phyloP scores from a whole-genome alignment of 2,329 filamentous ascomycete genomes.

The Colletotrichum zoysiae region DNA sequence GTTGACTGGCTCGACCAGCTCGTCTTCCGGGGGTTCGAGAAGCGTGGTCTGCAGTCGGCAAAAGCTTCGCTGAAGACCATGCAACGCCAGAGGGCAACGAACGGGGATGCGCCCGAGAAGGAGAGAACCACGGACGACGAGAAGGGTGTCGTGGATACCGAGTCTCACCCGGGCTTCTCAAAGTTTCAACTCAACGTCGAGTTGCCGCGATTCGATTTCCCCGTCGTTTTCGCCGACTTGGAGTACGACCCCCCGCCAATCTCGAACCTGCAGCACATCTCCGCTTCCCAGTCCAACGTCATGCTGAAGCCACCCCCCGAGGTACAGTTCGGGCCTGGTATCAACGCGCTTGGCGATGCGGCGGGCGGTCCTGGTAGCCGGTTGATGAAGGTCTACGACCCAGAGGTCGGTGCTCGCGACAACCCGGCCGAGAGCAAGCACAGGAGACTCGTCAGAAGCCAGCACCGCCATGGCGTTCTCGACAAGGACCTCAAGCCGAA shows the following conservation, averaged over 20 bases:
- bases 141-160: conserved; percentile 51
- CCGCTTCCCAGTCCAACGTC: conserved; percentile 74
- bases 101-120: conserved; percentile 54
- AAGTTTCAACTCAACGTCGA: conserved; percentile 90
- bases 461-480: conserved; percentile 89
- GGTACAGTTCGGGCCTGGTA: conserved; percentile 90
- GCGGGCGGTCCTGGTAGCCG: conserved; percentile 65
- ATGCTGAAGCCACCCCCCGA: conserved; percentile 85
- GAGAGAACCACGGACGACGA: conserved; percentile 46
- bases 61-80: conserved; percentile 72
- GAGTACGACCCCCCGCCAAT: conserved; percentile 90
- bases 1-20: conserved; percentile 97
- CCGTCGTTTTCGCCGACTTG: conserved; percentile 93
- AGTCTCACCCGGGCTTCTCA: conserved; percentile 62
- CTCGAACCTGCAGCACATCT: conserved; percentile 77
- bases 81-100: conserved; percentile 60
- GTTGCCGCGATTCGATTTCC: conserved; percentile 94
- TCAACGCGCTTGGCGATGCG: conserved; percentile 74
- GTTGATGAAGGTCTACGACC: conserved; percentile 90
- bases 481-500: conserved; percentile 97
- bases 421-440: conserved; percentile 98
- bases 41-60: conserved; percentile 74
- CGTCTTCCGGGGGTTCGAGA: conserved; percentile 91
- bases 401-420: conserved; percentile 87
- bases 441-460: conserved; percentile 88